Evolutionary conservation across 2,329 filamentous ascomycete species (phyloP), one percentile per base, ranked within the genome.

Genomic region (Colletotrichum liaoningense): DNA sequence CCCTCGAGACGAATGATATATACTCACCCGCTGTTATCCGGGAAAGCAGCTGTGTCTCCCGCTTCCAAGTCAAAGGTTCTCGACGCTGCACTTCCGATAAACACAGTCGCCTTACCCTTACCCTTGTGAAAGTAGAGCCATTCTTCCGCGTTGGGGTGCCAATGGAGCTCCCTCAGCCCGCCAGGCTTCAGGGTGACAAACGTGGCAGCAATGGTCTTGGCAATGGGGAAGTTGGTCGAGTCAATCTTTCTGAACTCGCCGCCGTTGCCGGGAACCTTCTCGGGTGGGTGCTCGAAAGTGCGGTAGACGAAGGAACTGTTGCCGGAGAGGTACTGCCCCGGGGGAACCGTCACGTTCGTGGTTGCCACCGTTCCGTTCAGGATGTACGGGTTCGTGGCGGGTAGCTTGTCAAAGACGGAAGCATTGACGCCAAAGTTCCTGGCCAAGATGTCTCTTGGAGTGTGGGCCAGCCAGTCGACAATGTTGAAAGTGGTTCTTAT

Each of bases 111-210:
- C 30, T 88, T 87, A 0, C 84, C 92, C 2, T 85, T 81, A 28
- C 91, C 92, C 72, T 88, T 84, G 79, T 92, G 90, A 83, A 94
- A 93, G 81, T 93, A 93, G 2, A 93, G 81, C 92, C 92, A 93
- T 79, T 93, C 92, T 76, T 93, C 90, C 5, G 90, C 89, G 77
- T 91, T 93, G 1, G 91, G 91, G 79, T 93, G 91, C 92, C 92
- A 93, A 77, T 93, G 91, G 35, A 93, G 82, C 81, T 93, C 92
- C 33, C 92, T 84, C 54, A 94, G 80, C 1, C 87, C 91, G 52
- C 87, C 87, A 0, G 92, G 92, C 81, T 92, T 87, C 11, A 94
- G 84, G 0, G 87, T 88, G 1, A 94, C 90, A 73, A 92, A 87
- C 0, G 90, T 89, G 0, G 91, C 89, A 1, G 92, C 91, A 63